phyloP scores from a whole-genome alignment of 352 stramenopile species.

The Pythium grandisporangium region DNA sequence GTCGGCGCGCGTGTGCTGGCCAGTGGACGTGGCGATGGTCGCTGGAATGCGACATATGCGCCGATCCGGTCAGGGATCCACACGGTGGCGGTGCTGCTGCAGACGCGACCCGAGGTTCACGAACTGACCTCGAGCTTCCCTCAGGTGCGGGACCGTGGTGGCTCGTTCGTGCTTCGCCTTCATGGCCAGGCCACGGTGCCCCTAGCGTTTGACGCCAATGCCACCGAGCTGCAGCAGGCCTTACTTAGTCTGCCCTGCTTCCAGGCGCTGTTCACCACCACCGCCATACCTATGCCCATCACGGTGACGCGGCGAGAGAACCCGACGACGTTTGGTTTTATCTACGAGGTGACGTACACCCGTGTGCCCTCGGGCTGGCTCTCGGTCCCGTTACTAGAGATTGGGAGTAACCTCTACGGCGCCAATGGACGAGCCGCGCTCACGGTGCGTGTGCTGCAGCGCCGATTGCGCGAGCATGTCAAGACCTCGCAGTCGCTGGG shows the following conservation, averaged over 20 bases:
- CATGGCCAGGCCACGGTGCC: slow-evolving; percentile 42
- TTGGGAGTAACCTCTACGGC: slow-evolving; percentile 60
- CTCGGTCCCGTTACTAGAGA: slow-evolving; percentile 19
- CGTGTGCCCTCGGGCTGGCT: slow-evolving; percentile 25
- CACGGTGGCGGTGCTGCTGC: slow-evolving; percentile 78
- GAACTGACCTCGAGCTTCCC: slow-evolving; percentile 74
- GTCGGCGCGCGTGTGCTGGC: slow-evolving; percentile 38
- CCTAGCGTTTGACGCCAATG: slow-evolving; percentile 79
- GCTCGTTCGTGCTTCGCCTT: slow-evolving; percentile 76
- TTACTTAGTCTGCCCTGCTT: slow-evolving; percentile 55
- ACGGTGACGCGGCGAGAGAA: slow-evolving; percentile 42
- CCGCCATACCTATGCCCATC: slow-evolving; percentile 12
- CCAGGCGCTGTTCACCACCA: not conserved
- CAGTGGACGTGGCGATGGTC: slow-evolving; percentile 47
- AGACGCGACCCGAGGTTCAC: slow-evolving; percentile 76
- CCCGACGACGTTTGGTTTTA: slow-evolving; percentile 46
- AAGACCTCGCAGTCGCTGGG: slow-evolving; percentile 54
- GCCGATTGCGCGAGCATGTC: slow-evolving; percentile 46
- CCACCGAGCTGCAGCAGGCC: slow-evolving; percentile 45
- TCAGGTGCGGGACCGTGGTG: slow-evolving; percentile 51
- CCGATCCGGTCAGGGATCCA: slow-evolving; percentile 77
- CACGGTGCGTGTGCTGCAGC: slow-evolving; percentile 16
- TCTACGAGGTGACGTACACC: slow-evolving; percentile 66
- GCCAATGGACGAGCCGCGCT: slow-evolving; percentile 30
- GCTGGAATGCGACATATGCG: slow-evolving; percentile 83